These are phyloP conservation scores for Komagataea norvegica DNA, from an alignment of 1,139 yeast genomes.

Conservation along the genomic window DNA sequence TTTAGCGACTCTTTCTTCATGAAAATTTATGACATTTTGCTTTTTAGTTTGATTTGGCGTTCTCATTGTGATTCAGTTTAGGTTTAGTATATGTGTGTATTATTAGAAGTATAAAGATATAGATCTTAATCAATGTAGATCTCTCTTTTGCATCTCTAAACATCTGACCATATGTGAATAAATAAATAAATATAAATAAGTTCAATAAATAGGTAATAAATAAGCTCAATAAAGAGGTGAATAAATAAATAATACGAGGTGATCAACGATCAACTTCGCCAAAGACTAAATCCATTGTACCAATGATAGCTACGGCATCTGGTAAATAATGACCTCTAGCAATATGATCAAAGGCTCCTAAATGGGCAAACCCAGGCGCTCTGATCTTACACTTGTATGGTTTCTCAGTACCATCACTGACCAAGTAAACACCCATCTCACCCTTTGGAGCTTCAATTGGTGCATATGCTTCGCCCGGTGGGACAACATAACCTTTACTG, in stretches of 20 bases:
- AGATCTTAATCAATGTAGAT: conserved; percentile 6
- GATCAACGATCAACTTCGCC: conserved; percentile 86
- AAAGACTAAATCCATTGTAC: conserved; percentile 93
- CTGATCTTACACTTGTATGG: conserved; percentile 91
- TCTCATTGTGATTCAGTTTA: no score
- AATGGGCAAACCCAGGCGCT: conserved; percentile 90
- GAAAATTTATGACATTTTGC: neutral
- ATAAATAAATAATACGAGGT: conserved; percentile 1
- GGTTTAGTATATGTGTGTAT: conserved; percentile 1
- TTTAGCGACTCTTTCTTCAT: conserved; percentile 5
- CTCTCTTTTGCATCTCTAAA: no score
- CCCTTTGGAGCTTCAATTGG: conserved; percentile 96
- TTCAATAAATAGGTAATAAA: conserved; percentile 12
- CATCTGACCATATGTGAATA: conserved; percentile 10
- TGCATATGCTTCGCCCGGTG: conserved; percentile 87
- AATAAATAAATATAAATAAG: conserved; percentile 13
- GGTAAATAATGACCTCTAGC: conserved; percentile 85
- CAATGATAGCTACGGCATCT: conserved; percentile 90
- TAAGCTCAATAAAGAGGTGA: neutral
- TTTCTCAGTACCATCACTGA: conserved; percentile 84
- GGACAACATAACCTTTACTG: conserved; percentile 87
- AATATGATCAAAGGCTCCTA: conserved; percentile 84
- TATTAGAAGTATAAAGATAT: conserved; percentile 8
- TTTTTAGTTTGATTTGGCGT: no score
- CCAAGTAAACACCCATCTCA: conserved; percentile 89